Base-by-base conservation (phyloP, 2,329 filamentous ascomycete species). In the Pyrenochaeta sp. region DNA sequence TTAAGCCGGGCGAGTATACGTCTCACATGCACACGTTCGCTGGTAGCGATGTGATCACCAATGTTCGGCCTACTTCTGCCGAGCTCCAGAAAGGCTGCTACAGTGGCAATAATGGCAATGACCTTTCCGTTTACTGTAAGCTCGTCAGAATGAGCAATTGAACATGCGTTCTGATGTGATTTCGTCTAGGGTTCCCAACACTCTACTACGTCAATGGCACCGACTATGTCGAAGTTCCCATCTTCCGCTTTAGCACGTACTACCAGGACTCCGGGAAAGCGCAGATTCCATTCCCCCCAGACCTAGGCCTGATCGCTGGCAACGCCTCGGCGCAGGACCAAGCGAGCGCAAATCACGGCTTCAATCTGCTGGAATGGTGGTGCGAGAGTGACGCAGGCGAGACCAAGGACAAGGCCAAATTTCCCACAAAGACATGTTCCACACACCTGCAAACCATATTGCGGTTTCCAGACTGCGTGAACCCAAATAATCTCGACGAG, bases 121-220 rank as follows among this genome's bases (percentile, higher is more conserved):
- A 79, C 54, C 66, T 77, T 3, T 79, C 77, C 0, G 63, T 72
- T 7, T 79, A 79, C 68, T 79, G 73, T 69, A 53, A 49, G 70
- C 21, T 31, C n/a, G 3, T 17, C n/a, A 31, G 1, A 21, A 21
- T 31, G 11, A 27, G 4, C 23, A 4, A 27, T 27, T 6, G 3
- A 10, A 33, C 36, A 39, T 4, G 30, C 18, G 14, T 15, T 6
- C 21, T 15, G 1, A 32, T n/a, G n/a, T n/a, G n/a, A n/a, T n/a
- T n/a, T n/a, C n/a, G n/a, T n/a, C 11, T 35, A 76, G 69, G 75
- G 77, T 65, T 73, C 3, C 76, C 75, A 0, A 78, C 76, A 1
- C 69, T 78, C 29, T 68, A 72, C 12, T 68, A 71, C 44, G 66
- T 67, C 44, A 61, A 72, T 29, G 58, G 58, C 21, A 58, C 45